Evolutionary conservation across 1,284 basidiomycete species (phyloP).

Genomic region (Tylopilus sp.): DNA sequence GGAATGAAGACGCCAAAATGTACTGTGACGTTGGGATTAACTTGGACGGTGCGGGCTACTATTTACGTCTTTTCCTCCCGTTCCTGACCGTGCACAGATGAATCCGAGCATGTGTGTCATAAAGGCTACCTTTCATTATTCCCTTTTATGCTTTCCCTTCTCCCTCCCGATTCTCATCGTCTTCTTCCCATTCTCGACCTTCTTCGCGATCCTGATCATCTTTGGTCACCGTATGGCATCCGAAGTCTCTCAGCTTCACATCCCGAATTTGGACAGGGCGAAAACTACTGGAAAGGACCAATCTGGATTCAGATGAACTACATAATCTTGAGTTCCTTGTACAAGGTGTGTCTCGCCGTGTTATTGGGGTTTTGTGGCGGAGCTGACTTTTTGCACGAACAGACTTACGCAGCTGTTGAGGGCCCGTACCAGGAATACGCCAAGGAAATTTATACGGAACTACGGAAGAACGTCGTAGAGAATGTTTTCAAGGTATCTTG

Average conservation of each 20-base stretch:
- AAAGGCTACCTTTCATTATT: conserved; percentile 91
- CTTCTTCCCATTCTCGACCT: conserved; percentile 78
- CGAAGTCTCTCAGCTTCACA: conserved; percentile 83
- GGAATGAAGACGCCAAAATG: conserved; percentile 86
- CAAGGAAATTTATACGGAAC: conserved; percentile 70
- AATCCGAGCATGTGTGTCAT: conserved; percentile 87
- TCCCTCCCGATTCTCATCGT: conserved; percentile 72
- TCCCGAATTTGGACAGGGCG: conserved; percentile 84
- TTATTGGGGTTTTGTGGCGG: neutral
- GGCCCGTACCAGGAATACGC: conserved; percentile 80
- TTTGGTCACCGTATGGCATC: conserved; percentile 90
- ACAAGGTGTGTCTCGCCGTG: conserved; percentile 51
- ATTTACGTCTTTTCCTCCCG: neutral
- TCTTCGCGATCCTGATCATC: conserved; percentile 72
- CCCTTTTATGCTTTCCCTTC: conserved; percentile 81
- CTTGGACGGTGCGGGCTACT: conserved; percentile 58
- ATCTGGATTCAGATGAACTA: conserved; percentile 98
- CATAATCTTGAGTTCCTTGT: conserved; percentile 72
- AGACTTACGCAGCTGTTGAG: conserved; percentile 76
- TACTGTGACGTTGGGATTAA: conserved; percentile 89
- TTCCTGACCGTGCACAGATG: conserved; percentile 50
- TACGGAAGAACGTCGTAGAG: conserved; percentile 78
- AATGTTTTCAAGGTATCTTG: conserved; percentile 77
- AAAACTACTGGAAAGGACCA: conserved; percentile 96
- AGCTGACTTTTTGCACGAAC: conserved; percentile 11